These are phyloP conservation scores for Vinca minor DNA, from an alignment of 257 asterid species.

Conservation along the genomic window DNA sequence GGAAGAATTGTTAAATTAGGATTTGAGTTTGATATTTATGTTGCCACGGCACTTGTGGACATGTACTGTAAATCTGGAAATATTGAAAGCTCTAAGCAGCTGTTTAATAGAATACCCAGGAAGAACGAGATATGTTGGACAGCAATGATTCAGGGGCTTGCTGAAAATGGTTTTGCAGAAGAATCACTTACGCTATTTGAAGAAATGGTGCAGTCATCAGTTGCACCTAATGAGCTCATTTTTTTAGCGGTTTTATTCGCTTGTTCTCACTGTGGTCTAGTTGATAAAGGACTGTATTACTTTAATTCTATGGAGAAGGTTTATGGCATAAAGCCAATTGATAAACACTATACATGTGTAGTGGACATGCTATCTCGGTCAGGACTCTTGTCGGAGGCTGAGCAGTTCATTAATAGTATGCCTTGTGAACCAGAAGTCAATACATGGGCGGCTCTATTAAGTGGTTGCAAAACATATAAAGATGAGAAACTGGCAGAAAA, in stretches of 20 bases:
- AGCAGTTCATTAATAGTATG: constrained; percentile 41
- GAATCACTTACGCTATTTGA: constrained; percentile 55
- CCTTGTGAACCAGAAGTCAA: constrained; percentile 51
- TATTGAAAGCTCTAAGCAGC: constrained; percentile 38
- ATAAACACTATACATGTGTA: constrained; percentile 50
- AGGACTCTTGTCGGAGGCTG: constrained; percentile 63
- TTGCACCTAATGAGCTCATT: constrained; percentile 50
- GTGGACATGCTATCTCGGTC: constrained; percentile 78
- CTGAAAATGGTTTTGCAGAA: constrained; percentile 62
- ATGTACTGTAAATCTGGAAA: constrained; percentile 80
- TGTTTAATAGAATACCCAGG: constrained; percentile 36
- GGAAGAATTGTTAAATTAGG: constrained; percentile 53
- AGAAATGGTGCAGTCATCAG: constrained; percentile 36
- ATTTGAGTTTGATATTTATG: constrained; percentile 44
- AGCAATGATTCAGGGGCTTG: constrained; percentile 84
- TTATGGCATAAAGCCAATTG: constrained; percentile 41
- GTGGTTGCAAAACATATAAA: constrained; percentile 56
- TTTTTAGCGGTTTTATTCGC: constrained; percentile 54
- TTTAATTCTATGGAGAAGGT: constrained; percentile 61
- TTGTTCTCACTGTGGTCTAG: constrained; percentile 75
- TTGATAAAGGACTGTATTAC: constrained; percentile 55
- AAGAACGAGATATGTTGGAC: constrained; percentile 69
- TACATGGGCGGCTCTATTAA: constrained; percentile 67
- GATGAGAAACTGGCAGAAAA: constrained; percentile 36
- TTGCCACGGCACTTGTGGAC: constrained; percentile 64